Evolutionary conservation across 192 early-diverging fungal genomes (phyloP).

Genomic region (Linnemannia zychae): DNA sequence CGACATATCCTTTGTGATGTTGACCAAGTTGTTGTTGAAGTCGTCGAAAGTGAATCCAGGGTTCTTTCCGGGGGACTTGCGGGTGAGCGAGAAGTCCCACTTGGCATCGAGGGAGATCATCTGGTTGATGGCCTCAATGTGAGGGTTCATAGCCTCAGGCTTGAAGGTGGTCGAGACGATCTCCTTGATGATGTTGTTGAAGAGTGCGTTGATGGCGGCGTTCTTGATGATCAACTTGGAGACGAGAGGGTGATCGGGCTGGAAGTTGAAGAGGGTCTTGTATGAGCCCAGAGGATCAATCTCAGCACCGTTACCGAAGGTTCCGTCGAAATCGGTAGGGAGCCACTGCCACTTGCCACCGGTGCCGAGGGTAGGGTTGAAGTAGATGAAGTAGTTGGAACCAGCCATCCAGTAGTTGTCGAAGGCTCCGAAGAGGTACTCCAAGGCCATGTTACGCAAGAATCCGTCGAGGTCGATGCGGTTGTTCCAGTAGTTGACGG

Average conservation of each 20-base stretch:
- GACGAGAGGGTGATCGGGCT: slow-evolving; percentile 50
- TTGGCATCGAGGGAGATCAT: slow-evolving; percentile 56
- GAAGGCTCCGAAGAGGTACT: slow-evolving; percentile 62
- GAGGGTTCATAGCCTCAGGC: slow-evolving; percentile 51
- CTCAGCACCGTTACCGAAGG: slow-evolving; percentile 58
- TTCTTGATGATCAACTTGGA: slow-evolving; percentile 57
- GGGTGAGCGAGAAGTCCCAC: slow-evolving; percentile 54
- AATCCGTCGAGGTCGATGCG: slow-evolving; percentile 60
- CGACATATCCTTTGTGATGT: slow-evolving; percentile 47
- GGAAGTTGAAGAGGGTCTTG: slow-evolving; percentile 41
- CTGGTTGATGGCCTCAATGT: slow-evolving; percentile 48
- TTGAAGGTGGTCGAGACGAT: slow-evolving; percentile 51
- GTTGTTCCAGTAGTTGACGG: slow-evolving; percentile 39
- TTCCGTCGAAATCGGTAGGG: slow-evolving; percentile 63
- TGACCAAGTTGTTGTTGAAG: slow-evolving; percentile 52
- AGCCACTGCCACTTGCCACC: slow-evolving; percentile 54
- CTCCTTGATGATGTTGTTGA: slow-evolving; percentile 40
- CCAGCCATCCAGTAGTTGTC: slow-evolving; percentile 66
- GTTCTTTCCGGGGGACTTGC: slow-evolving; percentile 39
- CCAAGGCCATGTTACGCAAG: slow-evolving; percentile 65
- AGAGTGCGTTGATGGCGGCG: slow-evolving; percentile 44
- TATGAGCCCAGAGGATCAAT: slow-evolving; percentile 39
- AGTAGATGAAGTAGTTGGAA: slow-evolving; percentile 63
- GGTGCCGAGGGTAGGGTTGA: slow-evolving; percentile 46
- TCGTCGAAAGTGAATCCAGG: slow-evolving; percentile 42